Base-by-base conservation (phyloP, 2,329 filamentous ascomycete species). In the Fusarium sp. region DNA sequence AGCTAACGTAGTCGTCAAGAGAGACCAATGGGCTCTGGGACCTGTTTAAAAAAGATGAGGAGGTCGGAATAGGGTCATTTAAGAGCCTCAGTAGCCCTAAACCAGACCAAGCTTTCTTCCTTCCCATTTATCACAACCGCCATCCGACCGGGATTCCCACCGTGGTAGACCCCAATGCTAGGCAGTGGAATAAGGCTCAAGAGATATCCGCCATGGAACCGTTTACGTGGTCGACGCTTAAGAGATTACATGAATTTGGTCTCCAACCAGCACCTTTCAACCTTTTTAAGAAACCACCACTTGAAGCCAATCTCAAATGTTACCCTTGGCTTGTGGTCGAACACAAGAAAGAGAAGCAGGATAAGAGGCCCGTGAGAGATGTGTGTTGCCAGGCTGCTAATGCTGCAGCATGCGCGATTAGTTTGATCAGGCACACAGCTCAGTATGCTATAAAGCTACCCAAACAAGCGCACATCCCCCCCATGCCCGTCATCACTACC, bases 251-350 rank as follows among this genome's bases (percentile, higher is more conserved):
- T 17, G 5, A 4, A n/a, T 57, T 62, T 28, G 68, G 66, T 17
- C 44, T 75, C 7, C 55, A 44, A 6, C 63, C 73, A 7, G 49
- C 63, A 6, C 63, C 73, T 4, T 62, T 48, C 17, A 47, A 31
- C 12, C 14, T 74, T 6, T 70, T 71, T 22, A 12, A 66, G 3
- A 52, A 54, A 5, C 26, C 44, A 3, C 57, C 67, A 6, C 31
- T 35, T 14, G 69, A 69, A 33, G 56, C 72, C 6, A 28, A 33
- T 9, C 57, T 76, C 15, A 68, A 62, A 24, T 77, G 73, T 36
- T 77, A 66, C 48, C 73, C 75, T 36, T 75, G 74, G 74, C 70
- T 77, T 10, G 42, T 76, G n/a, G 63, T 74, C 2, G 75, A 77
- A 26, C 41, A 75, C 6, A 75, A 77, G 15, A 75, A 66, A 28